phyloP scores from a whole-genome alignment of 805 yeast species.

The Candida suzukii region DNA sequence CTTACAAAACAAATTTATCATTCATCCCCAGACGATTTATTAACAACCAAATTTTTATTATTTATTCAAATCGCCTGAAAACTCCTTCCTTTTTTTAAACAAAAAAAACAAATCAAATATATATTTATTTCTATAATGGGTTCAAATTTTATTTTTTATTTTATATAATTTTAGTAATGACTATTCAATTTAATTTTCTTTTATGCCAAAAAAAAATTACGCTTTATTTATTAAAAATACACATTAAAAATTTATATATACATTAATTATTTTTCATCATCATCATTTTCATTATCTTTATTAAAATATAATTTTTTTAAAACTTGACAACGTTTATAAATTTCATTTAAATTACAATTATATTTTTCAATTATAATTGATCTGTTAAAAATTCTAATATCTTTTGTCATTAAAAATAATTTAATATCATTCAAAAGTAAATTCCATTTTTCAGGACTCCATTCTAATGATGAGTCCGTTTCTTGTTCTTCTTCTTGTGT shows the following conservation, averaged over 20 bases:
- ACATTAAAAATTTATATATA: too few relatives aligned
- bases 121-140: too few relatives aligned
- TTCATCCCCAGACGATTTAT: too few relatives aligned
- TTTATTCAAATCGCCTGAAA: too few relatives aligned
- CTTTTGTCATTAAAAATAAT: slow-evolving; percentile 12
- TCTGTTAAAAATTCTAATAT: slow-evolving; percentile 7
- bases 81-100: too few relatives aligned
- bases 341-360: slow-evolving; percentile 16
- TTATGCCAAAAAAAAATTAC: background rate
- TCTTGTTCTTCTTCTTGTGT: slow-evolving; percentile 6
- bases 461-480: slow-evolving; percentile 7
- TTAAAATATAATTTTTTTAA: background rate
- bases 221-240: background rate
- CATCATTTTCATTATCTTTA: background rate
- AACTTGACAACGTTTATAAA: slow-evolving; percentile 12
- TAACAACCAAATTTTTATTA: too few relatives aligned
- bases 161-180: background rate
- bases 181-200: background rate
- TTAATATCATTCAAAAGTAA: slow-evolving; percentile 13
- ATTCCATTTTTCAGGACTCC: slow-evolving; percentile 19
- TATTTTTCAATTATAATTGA: slow-evolving; percentile 11
- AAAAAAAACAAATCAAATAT: too few relatives aligned
- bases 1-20: too few relatives aligned
- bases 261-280: background rate
- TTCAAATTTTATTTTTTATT: too few relatives aligned